Base-by-base conservation (phyloP, 2,329 filamentous ascomycete genomes). In the Metarhizium rileyi region DNA sequence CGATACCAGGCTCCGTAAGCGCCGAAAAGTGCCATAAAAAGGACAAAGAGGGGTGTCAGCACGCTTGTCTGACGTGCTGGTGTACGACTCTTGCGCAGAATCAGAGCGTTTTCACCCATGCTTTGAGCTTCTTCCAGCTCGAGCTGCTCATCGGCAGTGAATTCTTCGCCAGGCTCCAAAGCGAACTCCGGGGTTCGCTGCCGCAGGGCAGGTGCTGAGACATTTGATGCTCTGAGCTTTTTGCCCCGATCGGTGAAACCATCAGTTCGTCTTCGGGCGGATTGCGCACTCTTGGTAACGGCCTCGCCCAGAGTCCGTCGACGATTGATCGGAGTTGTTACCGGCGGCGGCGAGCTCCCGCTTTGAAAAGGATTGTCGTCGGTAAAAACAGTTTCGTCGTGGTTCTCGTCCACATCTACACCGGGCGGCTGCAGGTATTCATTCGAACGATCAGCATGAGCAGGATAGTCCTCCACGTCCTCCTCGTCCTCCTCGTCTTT, bases 351-450 rank as follows among this genome's bases (percentile, higher is more conserved):
- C 9, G 87, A 85, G 65, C 84, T 86, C 3, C 51, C 49, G 62
- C 86, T 87, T 65, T 97, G 91, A 63, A 97, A 97, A 0, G 91
- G 90, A 60, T 97, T 97, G 48, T 96, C 89, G 57, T 84, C 78
- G 1, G 86, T 89, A 66, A 97, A 97, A 28, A 86, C 84, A 59
- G 76, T 85, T 30, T 57, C 53, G 30, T 78, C 76, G 6, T 77
- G 74, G 36, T 71, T 68, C 22, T 55, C 56, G 4, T 55, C 56
- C 16, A 53, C 50, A 4, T 46, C 36, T 14, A 53, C 50, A 4
- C 44, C 38, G 14, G 42, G 46, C 2, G 22, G n/a, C 5, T 47
- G 30, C 4, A 93, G 6, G 22, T 40, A 28, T 28, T 47, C 94
- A n/a, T 83, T 81, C 57, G 74, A 82, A 38, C 45, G 44, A 20